Base-by-base conservation (phyloP, 805 yeast species). In the Candida ulmi region DNA sequence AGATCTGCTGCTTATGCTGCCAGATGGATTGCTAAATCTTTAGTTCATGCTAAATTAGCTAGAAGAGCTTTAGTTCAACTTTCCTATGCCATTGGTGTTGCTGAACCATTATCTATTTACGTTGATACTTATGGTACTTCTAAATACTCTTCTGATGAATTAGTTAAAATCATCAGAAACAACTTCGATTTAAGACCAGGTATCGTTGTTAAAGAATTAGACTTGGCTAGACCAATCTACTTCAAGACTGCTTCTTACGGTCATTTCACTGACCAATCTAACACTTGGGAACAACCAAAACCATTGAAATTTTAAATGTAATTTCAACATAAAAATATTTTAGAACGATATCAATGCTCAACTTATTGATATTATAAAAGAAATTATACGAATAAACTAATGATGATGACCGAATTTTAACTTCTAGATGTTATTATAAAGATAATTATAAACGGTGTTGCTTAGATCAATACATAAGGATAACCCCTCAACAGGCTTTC, bases 1-100 rank as follows among this genome's bases (percentile, higher is more conserved):
- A 87, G 99, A 76, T 91, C 98, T 51, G 99, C 99, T 65, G 99
- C 99, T 55, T 93, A 93, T 67, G 97, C 99, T 62, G 99, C 99
- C 59, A 88, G 99, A 78, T 93, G 99, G 99, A 97, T 93, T 60
- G 99, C 99, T 68, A 93, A 93, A 78, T 93, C 99, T 41, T 80
- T 93, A 59, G 95, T 93, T 52, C 74, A 78, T 58, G 97, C 99
- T 51, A 91, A 93, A 55, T 78, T 93, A 60, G 95, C 96, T 60
- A 86, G 85, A 74, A 88, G 99, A 78, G 95, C 90, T 50, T 79
- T 93, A 60, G 99, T 93, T 47, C 99, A 93, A 76, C 88, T 88
- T 76, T 91, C 99, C 36, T 93, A 93, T 71, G 99, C 99, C 65
- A 93, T 93, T 66, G 99, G 99, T 86, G 97, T 93, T 59, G 98